phyloP scores from a whole-genome alignment of 306 rosid genomes.

The Cicer yamashitae region DNA sequence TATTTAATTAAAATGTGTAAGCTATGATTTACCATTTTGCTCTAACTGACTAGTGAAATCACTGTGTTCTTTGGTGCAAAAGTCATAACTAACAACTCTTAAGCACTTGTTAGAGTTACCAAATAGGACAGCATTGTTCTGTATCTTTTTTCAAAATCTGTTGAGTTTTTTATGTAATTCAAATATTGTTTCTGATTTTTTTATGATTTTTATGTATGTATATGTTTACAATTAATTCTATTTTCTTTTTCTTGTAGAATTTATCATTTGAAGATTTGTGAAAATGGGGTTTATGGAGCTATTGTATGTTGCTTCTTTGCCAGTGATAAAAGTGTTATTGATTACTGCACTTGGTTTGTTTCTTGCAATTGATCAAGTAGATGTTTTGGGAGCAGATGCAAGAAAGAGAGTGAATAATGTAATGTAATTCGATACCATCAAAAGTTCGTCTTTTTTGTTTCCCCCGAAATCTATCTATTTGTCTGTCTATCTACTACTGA shows the following conservation, averaged over 20 bases:
- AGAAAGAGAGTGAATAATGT: constrained; percentile 58
- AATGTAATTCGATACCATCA: neutral
- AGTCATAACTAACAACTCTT: constrained; percentile 1
- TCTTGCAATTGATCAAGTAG: constrained; percentile 54
- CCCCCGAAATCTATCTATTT: neutral
- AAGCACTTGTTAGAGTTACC: neutral
- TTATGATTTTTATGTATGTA: neutral
- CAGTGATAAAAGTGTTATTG: constrained; percentile 55
- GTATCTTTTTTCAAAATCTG: neutral
- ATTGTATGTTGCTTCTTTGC: constrained; percentile 54
- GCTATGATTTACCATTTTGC: neutral
- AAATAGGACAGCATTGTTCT: neutral
- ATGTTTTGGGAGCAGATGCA: constrained; percentile 55
- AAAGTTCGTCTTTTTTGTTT: neutral
- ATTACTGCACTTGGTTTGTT: constrained; percentile 55
- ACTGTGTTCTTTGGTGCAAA: neutral
- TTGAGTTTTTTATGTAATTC: neutral
- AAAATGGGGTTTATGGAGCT: constrained; percentile 56
- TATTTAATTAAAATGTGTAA: neutral
- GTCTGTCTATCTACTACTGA: neutral
- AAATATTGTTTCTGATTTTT: neutral
- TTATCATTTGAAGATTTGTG: constrained; percentile 35
- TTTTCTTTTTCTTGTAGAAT: constrained; percentile 31
- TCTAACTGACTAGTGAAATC: neutral
- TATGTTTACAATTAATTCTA: neutral